Evolutionary conservation across 2,329 filamentous ascomycete genomes (phyloP).

Genomic region (Ceratocystis variospora): DNA sequence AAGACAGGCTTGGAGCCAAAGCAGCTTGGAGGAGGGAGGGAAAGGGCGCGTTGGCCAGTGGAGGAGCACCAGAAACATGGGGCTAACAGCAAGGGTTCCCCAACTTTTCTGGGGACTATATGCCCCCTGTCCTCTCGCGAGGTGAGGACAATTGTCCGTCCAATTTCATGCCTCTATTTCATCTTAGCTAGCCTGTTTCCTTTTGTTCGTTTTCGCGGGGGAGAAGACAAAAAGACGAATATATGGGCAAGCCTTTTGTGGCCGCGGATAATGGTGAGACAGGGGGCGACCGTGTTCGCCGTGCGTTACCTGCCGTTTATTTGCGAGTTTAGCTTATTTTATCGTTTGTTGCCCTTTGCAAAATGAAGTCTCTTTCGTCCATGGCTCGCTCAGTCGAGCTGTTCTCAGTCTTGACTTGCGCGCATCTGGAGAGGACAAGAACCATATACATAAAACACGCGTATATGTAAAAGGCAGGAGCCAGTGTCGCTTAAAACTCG

Average conservation of each 20-base stretch:
- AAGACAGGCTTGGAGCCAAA: not conserved
- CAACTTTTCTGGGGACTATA: not conserved
- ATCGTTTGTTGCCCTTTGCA: not conserved
- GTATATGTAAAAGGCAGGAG: not conserved
- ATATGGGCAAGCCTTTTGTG: not conserved
- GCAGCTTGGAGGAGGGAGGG: not conserved
- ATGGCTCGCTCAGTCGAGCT: too few species aligned
- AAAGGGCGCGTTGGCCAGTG: too few species aligned
- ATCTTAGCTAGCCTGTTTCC: not conserved
- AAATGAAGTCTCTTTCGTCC: not conserved
- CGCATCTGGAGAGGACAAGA: not conserved
- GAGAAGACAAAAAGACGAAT: not conserved
- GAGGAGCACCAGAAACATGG: not conserved
- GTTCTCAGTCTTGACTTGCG: not conserved
- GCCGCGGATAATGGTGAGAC: not conserved
- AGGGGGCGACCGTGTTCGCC: not conserved
- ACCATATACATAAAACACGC: not conserved
- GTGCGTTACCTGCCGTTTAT: not conserved
- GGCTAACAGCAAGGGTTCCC: constrained; percentile 5
- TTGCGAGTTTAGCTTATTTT: not conserved
- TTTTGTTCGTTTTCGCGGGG: not conserved
- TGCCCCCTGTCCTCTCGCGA: not conserved
- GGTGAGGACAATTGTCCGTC: not conserved
- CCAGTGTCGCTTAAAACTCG: not conserved
- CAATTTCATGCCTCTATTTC: not conserved